Conservation (phyloP, 31 red algal genomes). For the Odonthalia washingtoniensis region DNA sequence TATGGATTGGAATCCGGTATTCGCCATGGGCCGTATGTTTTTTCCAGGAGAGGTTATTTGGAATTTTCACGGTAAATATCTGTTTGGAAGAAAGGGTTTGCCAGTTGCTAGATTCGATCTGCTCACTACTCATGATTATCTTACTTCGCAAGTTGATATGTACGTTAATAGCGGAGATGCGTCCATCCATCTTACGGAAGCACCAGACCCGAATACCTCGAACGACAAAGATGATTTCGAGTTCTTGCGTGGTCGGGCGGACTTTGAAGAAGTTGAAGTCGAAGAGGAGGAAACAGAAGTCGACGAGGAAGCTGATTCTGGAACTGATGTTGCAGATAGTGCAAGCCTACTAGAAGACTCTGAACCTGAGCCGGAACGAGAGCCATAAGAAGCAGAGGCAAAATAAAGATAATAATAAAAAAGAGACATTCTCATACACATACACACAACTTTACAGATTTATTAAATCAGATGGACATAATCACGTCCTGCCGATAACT, state of each 20-base stretch:
- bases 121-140: conserved; percentile 54
- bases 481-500: no score
- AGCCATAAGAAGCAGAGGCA: no score
- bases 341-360: no score
- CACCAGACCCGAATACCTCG: background rate
- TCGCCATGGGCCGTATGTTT: conserved; percentile 55
- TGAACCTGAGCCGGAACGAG: no score
- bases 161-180: background rate
- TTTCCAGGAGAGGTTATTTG: conserved; percentile 83
- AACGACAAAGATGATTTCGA: background rate
- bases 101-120: conserved; percentile 67
- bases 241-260: no score
- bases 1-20: conserved; percentile 69
- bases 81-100: conserved; percentile 66
- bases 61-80: conserved; percentile 85
- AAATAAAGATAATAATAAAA: no score
- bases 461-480: no score
- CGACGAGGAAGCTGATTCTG: background rate
- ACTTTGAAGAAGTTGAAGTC: no score
- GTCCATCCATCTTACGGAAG: background rate
- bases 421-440: no score
- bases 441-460: no score
- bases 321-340: background rate
- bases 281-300: background rate
- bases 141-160: conserved; percentile 5